Conservation (phyloP, 441 rosid species). For the Dalechampia spathulata region DNA sequence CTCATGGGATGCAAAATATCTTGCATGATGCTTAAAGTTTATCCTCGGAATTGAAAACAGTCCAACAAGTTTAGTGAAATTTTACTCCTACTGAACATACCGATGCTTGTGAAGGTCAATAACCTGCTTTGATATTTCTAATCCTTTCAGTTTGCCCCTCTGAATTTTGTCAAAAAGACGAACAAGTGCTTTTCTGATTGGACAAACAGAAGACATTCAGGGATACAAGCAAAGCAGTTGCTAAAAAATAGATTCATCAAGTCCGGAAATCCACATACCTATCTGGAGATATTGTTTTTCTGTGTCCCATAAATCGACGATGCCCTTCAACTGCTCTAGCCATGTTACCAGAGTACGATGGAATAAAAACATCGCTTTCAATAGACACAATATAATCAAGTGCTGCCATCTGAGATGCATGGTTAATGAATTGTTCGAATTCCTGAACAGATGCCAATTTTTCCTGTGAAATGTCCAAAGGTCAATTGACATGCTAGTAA, state of each 20-base stretch:
- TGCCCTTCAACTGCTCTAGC: slow-evolving; percentile 98
- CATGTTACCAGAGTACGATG: slow-evolving; percentile 94
- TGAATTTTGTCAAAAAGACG: slow-evolving; percentile 74
- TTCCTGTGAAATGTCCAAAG: slow-evolving; percentile 51
- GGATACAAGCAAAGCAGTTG: slow-evolving; percentile 3
- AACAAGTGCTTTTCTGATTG: slow-evolving; percentile 71
- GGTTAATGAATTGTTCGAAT: slow-evolving; percentile 72
- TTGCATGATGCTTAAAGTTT: too few relatives aligned
- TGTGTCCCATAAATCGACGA: slow-evolving; percentile 91
- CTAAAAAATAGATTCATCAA: not conserved
- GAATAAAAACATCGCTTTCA: slow-evolving; percentile 92
- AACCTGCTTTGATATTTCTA: slow-evolving; percentile 42
- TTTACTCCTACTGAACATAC: too few relatives aligned
- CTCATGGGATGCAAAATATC: too few relatives aligned
- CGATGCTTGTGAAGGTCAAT: slow-evolving; percentile 62
- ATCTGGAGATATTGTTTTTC: slow-evolving; percentile 85
- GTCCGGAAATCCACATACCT: slow-evolving; percentile 29
- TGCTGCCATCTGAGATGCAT: slow-evolving; percentile 96
- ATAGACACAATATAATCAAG: slow-evolving; percentile 94
- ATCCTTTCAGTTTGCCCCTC: slow-evolving; percentile 51
- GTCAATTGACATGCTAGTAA: slow-evolving; percentile 4
- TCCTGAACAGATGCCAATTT: slow-evolving; percentile 75
- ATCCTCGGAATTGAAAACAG: too few relatives aligned
- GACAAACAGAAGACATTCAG: slow-evolving; percentile 8
- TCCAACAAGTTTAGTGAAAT: too few relatives aligned